Evolutionary conservation across 2,329 filamentous ascomycete species (phyloP).

Genomic region (Neonectria ditissima): DNA sequence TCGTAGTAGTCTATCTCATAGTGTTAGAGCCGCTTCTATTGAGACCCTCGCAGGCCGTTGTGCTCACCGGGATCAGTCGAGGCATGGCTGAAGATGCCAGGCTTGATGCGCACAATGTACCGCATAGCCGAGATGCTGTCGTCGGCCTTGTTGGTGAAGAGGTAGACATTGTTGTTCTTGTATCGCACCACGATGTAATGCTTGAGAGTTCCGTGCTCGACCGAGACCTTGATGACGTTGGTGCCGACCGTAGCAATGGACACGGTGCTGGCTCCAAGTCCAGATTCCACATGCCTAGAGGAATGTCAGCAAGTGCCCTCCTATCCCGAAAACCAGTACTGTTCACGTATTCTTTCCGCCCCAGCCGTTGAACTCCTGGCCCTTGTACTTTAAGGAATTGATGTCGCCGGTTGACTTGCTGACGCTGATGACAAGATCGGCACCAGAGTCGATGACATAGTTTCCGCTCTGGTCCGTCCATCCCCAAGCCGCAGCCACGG

Average conservation of each 20-base stretch:
- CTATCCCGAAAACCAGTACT: neutral
- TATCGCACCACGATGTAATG: conserved; percentile 52
- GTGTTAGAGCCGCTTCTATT: neutral
- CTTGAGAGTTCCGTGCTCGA: conserved; percentile 49
- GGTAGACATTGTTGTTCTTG: conserved; percentile 54
- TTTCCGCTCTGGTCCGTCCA: conserved; percentile 53
- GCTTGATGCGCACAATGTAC: conserved; percentile 52
- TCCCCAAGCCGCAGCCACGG: conserved; percentile 53
- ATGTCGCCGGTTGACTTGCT: conserved; percentile 52
- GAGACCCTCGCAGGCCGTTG: accelerated
- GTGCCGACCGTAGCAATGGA: conserved; percentile 42
- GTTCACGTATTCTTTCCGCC: conserved; percentile 45
- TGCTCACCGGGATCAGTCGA: conserved; percentile 37
- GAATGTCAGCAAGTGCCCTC: neutral
- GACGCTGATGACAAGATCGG: conserved; percentile 50
- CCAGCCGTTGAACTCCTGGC: conserved; percentile 49
- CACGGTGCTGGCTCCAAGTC: conserved; percentile 48
- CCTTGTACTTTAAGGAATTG: conserved; percentile 49
- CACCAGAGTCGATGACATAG: conserved; percentile 53
- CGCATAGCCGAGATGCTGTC: conserved; percentile 53
- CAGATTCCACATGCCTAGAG: conserved; percentile 46
- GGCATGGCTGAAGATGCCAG: conserved; percentile 46
- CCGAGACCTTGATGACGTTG: conserved; percentile 52
- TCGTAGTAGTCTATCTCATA: conserved; percentile 46
- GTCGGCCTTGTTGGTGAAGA: conserved; percentile 57